Base-by-base conservation (phyloP, 2,329 filamentous ascomycete species). In the Colletotrichum sp. region DNA sequence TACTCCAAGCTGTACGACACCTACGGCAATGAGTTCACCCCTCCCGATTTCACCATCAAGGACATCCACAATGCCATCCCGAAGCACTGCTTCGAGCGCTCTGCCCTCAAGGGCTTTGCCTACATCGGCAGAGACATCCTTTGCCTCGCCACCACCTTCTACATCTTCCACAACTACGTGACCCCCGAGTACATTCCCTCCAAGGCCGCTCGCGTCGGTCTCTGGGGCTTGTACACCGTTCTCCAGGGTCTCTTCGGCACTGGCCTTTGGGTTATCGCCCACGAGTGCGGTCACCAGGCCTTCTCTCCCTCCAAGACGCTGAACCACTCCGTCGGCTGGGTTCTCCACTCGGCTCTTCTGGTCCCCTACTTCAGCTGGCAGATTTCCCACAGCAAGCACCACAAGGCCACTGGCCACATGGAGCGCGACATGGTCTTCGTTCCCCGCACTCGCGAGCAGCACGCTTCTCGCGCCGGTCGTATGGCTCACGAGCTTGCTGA, bases 321-420 rank as follows among this genome's bases (percentile, higher is more conserved):
- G 84, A 99, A 99, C 89, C 96, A 99, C 86, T 92, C 95, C 30
- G 95, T 97, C 75, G 96, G 96, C 82, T 98, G 95, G 95, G 86
- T 98, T 84, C 92, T 95, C 81, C 96, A 99, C 89, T 98, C 96
- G 49, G 86, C 92, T 60, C 92, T 98, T 52, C 90, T 98, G 72
- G 96, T 99, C 65, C 97, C 97, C 26, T 99, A 99, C 89, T 99
- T 98, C 89, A 98, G 95, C 84, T 99, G 97, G 97, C 98, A 99
- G 89, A 96, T 99, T 87, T 98, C 96, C 80, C 97, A 99, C 89
- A 95, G 95, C 89, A 98, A 98, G 92, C 97, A 99, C 90, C 97
- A 99, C 94, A 99, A 99, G 92, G 96, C 96, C 79, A 99, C 97
- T 52, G 97, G 96, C 81, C 92, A 99, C 90, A 93, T 99, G 88